Base-by-base conservation (phyloP, 257 asterid genomes). In the Forsythia suspensa region DNA sequence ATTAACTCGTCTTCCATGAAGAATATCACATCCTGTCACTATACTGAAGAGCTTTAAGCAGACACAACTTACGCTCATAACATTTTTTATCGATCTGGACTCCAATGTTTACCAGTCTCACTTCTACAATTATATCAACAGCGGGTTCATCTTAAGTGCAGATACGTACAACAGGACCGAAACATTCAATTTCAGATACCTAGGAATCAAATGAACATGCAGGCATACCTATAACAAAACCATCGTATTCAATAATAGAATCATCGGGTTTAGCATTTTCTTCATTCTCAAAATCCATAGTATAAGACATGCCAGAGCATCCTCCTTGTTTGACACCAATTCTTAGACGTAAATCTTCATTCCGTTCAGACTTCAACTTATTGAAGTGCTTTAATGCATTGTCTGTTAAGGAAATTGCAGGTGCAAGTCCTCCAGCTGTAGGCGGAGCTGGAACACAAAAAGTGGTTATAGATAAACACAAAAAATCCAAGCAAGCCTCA, bases 261-360 rank as follows among this genome's bases (percentile, higher is more conserved):
- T 95, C 99, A 86, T 93, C 95, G 20, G 96, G 91, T 79, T 95
- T 88, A 36, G 92, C 83, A 59, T 91, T 91, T 43, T 81, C 93
- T 85, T 87, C 88, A 86, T 90, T 87, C 87, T 93, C 99, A 74
- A 95, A 95, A 81, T 95, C 99, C 98, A 95, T 92, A 36, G 93
- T 90, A 81, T 95, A 95, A 69, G 99, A 95, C 98, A 95, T 73
- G 70, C 99, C 97, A 34, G 99, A 95, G 89, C 99, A 95, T 78
- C 99, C 99, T 76, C 99, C 99, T 87, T 92, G 99, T 84, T 87
- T 95, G 76, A 95, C 98, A 73, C 98, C 98, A 72, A 95, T 95
- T 88, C 98, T 89, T 12, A 95, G 91, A 85, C 91, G 89, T 69
- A 95, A 84, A 77, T 93, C 97, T 74, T 90, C 95, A 55, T 71